Evolutionary conservation across 2,329 filamentous ascomycete species (phyloP).

Genomic region (Diaporthe humulicola): DNA sequence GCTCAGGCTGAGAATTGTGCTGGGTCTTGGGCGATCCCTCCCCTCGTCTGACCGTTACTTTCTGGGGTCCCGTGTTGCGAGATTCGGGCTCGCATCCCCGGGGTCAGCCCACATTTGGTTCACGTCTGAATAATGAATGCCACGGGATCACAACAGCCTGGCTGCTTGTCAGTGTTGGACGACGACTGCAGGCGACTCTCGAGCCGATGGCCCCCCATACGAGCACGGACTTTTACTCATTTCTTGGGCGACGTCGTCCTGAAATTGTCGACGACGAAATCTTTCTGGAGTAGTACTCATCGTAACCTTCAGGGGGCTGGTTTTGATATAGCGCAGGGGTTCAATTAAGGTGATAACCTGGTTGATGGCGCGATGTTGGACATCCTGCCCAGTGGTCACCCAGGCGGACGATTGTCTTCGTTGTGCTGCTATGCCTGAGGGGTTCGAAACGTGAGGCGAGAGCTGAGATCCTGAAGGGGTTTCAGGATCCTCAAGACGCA

Average conservation of each 20-base stretch:
- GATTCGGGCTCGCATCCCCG: conserved; percentile 25
- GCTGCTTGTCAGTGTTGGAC: not conserved
- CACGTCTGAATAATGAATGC: conserved; percentile 23
- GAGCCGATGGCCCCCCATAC: not conserved
- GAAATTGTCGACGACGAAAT: conserved; percentile 8
- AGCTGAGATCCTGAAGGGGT: conserved; percentile 27
- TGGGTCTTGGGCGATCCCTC: conserved; percentile 31
- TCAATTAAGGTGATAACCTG: conserved; percentile 20
- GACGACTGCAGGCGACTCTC: conserved; percentile 6
- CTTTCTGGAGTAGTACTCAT: conserved; percentile 10
- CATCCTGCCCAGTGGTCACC: conserved; percentile 10
- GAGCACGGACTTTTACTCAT: conserved; percentile 19
- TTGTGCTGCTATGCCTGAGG: conserved; percentile 23
- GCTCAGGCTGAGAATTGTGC: conserved; percentile 41
- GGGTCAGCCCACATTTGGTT: conserved; percentile 11
- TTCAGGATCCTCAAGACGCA: conserved; percentile 24
- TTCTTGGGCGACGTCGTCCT: conserved; percentile 14
- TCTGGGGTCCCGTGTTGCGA: conserved; percentile 22
- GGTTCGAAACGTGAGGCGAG: conserved; percentile 31
- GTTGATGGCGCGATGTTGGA: conserved; percentile 31
- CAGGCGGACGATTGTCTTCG: conserved; percentile 14
- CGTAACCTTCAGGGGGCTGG: conserved; percentile 33
- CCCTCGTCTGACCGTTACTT: conserved; percentile 15
- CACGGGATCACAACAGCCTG: not conserved
- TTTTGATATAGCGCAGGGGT: conserved; percentile 31